These are phyloP conservation scores for Sphagnum magellanicum DNA, from an alignment of 228 moss, liverwort and hornwort genomes.

Conservation along the genomic window DNA sequence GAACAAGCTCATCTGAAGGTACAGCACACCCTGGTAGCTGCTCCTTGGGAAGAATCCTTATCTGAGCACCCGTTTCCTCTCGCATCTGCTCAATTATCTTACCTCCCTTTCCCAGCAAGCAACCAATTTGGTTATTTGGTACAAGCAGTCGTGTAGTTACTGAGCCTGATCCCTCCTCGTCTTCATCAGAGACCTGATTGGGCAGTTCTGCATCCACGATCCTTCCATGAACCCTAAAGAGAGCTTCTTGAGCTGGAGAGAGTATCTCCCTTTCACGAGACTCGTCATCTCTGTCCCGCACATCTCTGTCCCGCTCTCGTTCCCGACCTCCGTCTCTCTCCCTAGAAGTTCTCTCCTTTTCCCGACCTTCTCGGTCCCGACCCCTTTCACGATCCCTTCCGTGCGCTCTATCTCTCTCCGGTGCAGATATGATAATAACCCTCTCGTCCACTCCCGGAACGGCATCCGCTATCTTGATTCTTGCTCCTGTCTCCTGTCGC, in stretches of 20 bases:
- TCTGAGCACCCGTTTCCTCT: slow-evolving; percentile 56
- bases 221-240: slow-evolving; percentile 46
- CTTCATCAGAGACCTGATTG: slow-evolving; percentile 40
- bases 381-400: slow-evolving; percentile 40
- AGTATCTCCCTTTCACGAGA: slow-evolving; percentile 35
- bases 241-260: slow-evolving; percentile 52
- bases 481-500: slow-evolving; percentile 55
- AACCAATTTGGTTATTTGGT: slow-evolving; percentile 55
- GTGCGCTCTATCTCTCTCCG: slow-evolving; percentile 42
- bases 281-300: slow-evolving; percentile 38
- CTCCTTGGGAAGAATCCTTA: slow-evolving; percentile 51
- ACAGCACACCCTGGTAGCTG: slow-evolving; percentile 54
- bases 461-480: slow-evolving; percentile 57
- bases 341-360: slow-evolving; percentile 42
- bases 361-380: slow-evolving; percentile 38
- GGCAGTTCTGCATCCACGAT: slow-evolving; percentile 40
- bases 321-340: slow-evolving; percentile 38
- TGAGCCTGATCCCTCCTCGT: slow-evolving; percentile 36
- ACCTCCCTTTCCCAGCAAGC: slow-evolving; percentile 48
- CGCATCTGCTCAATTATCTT: slow-evolving; percentile 61
- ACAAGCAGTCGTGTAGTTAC: slow-evolving; percentile 51
- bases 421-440: slow-evolving; percentile 52
- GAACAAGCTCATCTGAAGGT: slow-evolving; percentile 52
- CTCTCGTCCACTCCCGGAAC: slow-evolving; percentile 56
- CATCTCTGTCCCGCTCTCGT: slow-evolving; percentile 46